These are phyloP conservation scores for Sphagnum contortum DNA, from an alignment of 225 moss, liverwort and hornwort genomes.

Conservation along the genomic window DNA sequence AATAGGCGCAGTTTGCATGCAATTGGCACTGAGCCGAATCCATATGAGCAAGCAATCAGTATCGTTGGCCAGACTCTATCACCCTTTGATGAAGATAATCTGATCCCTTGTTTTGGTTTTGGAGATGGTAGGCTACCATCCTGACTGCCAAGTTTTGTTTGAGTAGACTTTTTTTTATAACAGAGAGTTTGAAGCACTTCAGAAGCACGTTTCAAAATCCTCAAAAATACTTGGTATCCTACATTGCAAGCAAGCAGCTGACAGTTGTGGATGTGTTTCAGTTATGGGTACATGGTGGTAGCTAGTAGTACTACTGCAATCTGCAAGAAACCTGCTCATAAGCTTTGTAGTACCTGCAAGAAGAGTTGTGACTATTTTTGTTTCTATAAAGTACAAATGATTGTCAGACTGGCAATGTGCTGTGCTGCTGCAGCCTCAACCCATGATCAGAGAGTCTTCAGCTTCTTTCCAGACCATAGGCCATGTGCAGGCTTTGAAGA, in stretches of 20 bases:
- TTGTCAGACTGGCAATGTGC: background rate
- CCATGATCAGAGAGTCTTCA: slow-evolving; percentile 49
- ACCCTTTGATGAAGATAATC: slow-evolving; percentile 53
- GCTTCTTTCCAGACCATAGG: slow-evolving; percentile 38
- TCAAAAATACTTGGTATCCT: too few relatives aligned
- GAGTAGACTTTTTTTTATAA: background rate
- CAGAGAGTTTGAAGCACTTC: background rate
- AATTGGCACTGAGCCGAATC: slow-evolving; percentile 26
- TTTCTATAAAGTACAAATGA: background rate
- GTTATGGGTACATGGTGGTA: too few relatives aligned
- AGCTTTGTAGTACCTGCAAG: background rate
- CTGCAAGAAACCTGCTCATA: background rate
- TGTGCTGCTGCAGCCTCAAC: slow-evolving; percentile 24
- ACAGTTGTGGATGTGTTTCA: too few relatives aligned
- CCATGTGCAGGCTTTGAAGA: slow-evolving; percentile 52
- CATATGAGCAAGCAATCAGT: slow-evolving; percentile 46
- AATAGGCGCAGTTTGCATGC: slow-evolving; percentile 49
- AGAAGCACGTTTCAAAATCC: too few relatives aligned
- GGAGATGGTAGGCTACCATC: slow-evolving; percentile 50
- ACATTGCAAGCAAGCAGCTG: too few relatives aligned
- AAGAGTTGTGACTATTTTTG: background rate
- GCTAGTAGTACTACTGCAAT: too few relatives aligned
- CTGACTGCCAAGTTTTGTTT: too few relatives aligned
- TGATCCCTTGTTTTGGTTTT: slow-evolving; percentile 89
- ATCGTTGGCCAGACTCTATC: slow-evolving; percentile 52